A percentile compares a stretch with the other conserved stretches of the same genome.
These are phyloP conservation scores for Ottelia alismoides DNA, from an alignment of 106 monocot species.

Conservation along the genomic window DNA sequence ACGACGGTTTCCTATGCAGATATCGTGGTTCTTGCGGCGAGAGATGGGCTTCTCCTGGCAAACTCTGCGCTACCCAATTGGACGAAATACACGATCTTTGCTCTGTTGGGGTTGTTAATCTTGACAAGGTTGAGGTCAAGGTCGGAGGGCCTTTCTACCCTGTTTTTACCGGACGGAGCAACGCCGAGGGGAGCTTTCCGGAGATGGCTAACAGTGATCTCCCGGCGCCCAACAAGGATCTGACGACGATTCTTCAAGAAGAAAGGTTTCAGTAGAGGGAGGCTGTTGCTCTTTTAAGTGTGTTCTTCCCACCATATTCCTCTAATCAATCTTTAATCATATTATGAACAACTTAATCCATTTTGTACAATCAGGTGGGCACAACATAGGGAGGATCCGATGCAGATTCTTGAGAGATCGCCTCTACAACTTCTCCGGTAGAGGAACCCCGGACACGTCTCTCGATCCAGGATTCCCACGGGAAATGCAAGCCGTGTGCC, in stretches of 20 bases:
- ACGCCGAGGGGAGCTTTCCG: conserved; percentile 7
- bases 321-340: background rate
- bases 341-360: background rate
- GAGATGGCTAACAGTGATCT: conserved; percentile 12
- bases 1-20: conserved; percentile 37
- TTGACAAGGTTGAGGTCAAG: conserved; percentile 5
- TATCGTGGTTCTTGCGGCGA: conserved; percentile 27
- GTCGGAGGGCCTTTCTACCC: conserved; percentile 14
- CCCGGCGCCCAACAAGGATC: conserved; percentile 5
- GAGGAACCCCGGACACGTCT: conserved; percentile 8
- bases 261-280: background rate
- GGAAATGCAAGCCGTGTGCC: conserved; percentile 14
- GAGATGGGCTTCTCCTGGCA: conserved; percentile 35
- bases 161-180: conserved; percentile 6
- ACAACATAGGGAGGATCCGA: conserved; percentile 18
- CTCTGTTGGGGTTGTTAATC: background rate
- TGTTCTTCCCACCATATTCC: background rate
- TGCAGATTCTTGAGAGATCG: conserved; percentile 41
- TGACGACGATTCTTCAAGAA: conserved; percentile 1
- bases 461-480: conserved; percentile 17
- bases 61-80: background rate
- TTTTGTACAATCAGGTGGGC: conserved; percentile 16
- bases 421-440: conserved; percentile 21
- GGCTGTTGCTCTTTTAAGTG: background rate
- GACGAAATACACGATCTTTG: background rate